These are phyloP conservation scores for Syncephalastrum monosporum DNA, from an alignment of 371 early-diverging fungal species.

Conservation along the genomic window DNA sequence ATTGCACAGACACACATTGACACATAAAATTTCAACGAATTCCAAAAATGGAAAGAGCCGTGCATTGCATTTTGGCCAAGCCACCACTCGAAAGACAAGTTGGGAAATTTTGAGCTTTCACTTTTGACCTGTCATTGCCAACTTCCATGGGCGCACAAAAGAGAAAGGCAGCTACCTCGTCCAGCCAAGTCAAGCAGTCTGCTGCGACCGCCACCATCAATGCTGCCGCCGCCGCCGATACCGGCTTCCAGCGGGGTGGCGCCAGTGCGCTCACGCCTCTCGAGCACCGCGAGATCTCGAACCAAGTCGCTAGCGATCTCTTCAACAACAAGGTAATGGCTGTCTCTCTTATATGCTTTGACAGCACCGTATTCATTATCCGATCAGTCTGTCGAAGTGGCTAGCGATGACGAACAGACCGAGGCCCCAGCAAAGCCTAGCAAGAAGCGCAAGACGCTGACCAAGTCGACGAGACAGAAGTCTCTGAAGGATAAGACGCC, in stretches of 20 bases:
- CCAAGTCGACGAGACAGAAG: conserved; percentile 32
- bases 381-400: neutral
- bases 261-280: conserved; percentile 78
- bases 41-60: too few species aligned
- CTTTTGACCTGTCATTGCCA: too few species aligned
- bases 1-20: too few species aligned
- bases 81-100: too few species aligned
- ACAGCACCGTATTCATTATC: neutral
- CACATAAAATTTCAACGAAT: too few species aligned
- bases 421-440: neutral
- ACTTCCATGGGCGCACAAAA: too few species aligned
- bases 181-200: too few species aligned
- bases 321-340: conserved; percentile 15
- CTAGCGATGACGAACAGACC: neutral
- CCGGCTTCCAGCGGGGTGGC: conserved; percentile 83
- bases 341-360: neutral
- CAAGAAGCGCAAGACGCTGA: conserved; percentile 18
- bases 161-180: too few species aligned
- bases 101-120: too few species aligned
- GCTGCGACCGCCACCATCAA: too few species aligned
- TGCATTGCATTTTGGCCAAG: too few species aligned
- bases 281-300: conserved; percentile 76
- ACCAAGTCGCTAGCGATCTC: conserved; percentile 70
- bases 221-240: conserved; percentile 19
- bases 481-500: conserved; percentile 57